Evolutionary conservation across 192 early-diverging fungal genomes (phyloP), one percentile per base, ranked within the genome.

Genomic region (Phycomyces blakesleeanus): DNA sequence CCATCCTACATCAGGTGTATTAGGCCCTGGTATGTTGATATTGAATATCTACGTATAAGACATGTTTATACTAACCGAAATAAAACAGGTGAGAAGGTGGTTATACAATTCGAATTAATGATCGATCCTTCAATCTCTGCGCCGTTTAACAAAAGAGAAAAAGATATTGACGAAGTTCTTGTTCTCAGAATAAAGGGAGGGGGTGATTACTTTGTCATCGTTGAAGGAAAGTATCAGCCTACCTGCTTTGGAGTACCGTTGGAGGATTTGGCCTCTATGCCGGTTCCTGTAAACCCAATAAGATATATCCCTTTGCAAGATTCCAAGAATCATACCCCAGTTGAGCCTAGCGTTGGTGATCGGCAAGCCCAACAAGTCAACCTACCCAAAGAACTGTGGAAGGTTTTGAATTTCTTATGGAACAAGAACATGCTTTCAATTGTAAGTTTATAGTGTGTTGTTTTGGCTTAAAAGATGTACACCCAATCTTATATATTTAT

Each of bases 181-280:
- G 84, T 98, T 22, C 64, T 98, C 15, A 90, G 89, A 60, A 69
- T 90, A 53, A 85, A 90, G 51, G 84, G 89, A 27, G 88, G 91
- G 11, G 89, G 89, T 38, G 93, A 98, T 57, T 87, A 86, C 57
- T 98, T 98, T 71, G 75, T 98, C 10, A 73, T 83, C 5, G 80
- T 95, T 8, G 73, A 77, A 18, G 95, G 88, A 22, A 66, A 68
- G 0, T 95, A 93, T 72, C 61, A 80, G 29, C 74, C 79, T 2
- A 89, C 90, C 5, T 89, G 88, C 66, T 93, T 90, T 72, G 93
- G 91, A 3, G 82, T 80, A 66, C 77, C 72, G 0, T 59, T 97
- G 27, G 87, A 89, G 22, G 72, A 83, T 16, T 72, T 97, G 15
- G 76, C 82, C 4, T 78, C 80, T 8, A 67, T 87, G 58, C 77